Evolutionary conservation across 805 yeast genomes (phyloP), one percentile per base, ranked within the genome.

Genomic region (Ogataea wickerhamii): DNA sequence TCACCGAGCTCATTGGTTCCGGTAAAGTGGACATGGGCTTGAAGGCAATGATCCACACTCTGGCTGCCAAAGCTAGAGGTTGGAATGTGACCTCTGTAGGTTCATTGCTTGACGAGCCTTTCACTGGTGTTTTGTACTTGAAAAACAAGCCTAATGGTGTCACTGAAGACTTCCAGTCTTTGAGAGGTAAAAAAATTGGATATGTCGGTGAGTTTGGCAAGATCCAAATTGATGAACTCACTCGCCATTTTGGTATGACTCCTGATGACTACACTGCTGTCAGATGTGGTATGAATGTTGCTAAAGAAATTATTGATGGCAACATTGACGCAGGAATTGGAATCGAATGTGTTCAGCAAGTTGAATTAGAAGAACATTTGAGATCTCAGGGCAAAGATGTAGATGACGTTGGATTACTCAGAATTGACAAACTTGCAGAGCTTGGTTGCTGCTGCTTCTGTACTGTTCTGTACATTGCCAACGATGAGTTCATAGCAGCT

Each of bases 131-230:
- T 27, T 60, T 74, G 41, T 74, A 73, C 54, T 58, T 74, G 51
- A 67, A 71, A 48, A 73, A 71, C 2, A 60, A 67, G 14, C 22
- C 32, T 10, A 29, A 29, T 34, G 80, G 79, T 16, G 68, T 74
- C 48, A 70, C 78, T 28, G 52, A 66, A 7, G 78, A 74, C 53
- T 74, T 74, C 58, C 58, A 56, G 28, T 70, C 77, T 4, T 62
- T 74, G 49, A 73, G 69, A 49, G 79, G 79, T 18, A 74, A 73
- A 55, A 58, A 58, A 32, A 71, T 74, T 48, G 80, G 80, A 14
- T 74, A 74, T 52, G 80, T 74, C 26, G 80, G 80, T 22, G 80
- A 74, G 49, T 74, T 74, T 52, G 80, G 80, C 33, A 74, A 74
- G 58, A 74, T 74, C 48, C 80, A 74, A 55, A 57, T 74, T 37